Evolutionary conservation across 768 basidiomycete species (phyloP).

Genomic region (Pisolithus marmoratus): DNA sequence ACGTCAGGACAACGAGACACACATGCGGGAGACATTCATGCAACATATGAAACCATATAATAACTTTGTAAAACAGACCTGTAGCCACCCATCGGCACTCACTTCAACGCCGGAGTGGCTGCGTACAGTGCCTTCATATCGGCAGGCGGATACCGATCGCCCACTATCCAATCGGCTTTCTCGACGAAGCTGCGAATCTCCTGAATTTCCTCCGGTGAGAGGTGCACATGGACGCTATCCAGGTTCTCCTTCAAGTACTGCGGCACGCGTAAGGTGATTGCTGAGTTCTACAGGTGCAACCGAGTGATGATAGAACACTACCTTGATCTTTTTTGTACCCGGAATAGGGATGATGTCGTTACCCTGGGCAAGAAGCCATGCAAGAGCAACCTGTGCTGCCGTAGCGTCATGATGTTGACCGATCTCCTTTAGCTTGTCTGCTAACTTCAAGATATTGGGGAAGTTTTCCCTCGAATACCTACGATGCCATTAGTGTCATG

Average conservation of each 20-base stretch:
- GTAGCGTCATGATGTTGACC: slow-evolving; percentile 31
- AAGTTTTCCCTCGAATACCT: slow-evolving; percentile 39
- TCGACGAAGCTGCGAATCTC: slow-evolving; percentile 33
- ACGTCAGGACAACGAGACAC: too few relatives aligned
- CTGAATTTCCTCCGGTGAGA: slow-evolving; percentile 33
- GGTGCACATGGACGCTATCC: slow-evolving; percentile 27
- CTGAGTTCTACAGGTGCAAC: not conserved
- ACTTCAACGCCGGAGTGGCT: slow-evolving; percentile 14
- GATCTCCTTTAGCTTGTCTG: slow-evolving; percentile 27
- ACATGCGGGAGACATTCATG: too few relatives aligned
- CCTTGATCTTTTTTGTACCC: slow-evolving; percentile 33
- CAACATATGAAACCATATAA: too few relatives aligned
- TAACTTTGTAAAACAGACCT: not conserved
- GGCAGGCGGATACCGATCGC: slow-evolving; percentile 20
- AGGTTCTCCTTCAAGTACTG: slow-evolving; percentile 45
- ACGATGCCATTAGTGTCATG: not conserved
- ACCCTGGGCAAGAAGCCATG: slow-evolving; percentile 37
- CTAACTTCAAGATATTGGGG: slow-evolving; percentile 36
- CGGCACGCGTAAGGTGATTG: not conserved
- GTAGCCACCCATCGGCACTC: not conserved
- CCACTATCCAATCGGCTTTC: slow-evolving; percentile 20
- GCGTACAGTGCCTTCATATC: slow-evolving; percentile 6
- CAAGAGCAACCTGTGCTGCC: slow-evolving; percentile 35
- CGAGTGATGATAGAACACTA: slow-evolving; percentile 1
- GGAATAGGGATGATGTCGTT: slow-evolving; percentile 36